A percentile compares a stretch with the other conserved stretches of the same genome.
These are phyloP conservation scores for Stereum hirsutum DNA, from an alignment of 1,284 basidiomycete genomes.

Conservation along the genomic window DNA sequence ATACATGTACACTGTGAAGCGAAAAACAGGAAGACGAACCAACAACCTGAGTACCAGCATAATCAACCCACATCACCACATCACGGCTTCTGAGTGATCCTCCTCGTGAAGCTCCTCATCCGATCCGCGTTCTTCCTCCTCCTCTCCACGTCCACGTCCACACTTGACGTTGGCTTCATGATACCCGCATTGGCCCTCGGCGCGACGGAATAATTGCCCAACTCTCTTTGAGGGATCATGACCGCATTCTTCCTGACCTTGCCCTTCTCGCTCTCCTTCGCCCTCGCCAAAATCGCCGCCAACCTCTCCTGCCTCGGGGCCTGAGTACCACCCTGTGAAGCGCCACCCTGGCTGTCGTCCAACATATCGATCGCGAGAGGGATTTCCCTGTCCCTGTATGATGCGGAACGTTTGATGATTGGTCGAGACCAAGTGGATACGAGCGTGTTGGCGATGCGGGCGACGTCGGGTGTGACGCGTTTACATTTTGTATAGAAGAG, in stretches of 20 bases:
- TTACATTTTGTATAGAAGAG: slow-evolving; percentile 95
- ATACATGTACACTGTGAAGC: no score
- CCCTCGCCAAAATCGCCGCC: slow-evolving; percentile 61
- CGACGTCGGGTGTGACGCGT: slow-evolving; percentile 77
- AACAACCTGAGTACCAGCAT: no score
- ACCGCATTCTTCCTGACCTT: slow-evolving; percentile 69
- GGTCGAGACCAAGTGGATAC: slow-evolving; percentile 89
- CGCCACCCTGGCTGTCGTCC: slow-evolving; percentile 28
- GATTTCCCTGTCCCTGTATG: slow-evolving; percentile 69
- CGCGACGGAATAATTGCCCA: slow-evolving; percentile 69
- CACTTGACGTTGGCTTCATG: slow-evolving; percentile 38
- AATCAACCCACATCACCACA: not conserved
- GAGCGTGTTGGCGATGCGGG: slow-evolving; percentile 77
- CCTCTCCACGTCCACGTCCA: slow-evolving; percentile 62
- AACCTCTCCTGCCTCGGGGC: slow-evolving; percentile 43
- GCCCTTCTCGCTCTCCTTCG: slow-evolving; percentile 57
- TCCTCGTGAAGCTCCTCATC: slow-evolving; percentile 49
- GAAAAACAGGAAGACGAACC: no score
- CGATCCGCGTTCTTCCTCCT: slow-evolving; percentile 65
- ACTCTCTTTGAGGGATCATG: slow-evolving; percentile 60
- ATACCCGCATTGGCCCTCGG: slow-evolving; percentile 46
- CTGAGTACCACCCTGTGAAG: no score
- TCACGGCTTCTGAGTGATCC: slow-evolving; percentile 16
- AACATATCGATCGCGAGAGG: slow-evolving; percentile 35
- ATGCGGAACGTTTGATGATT: slow-evolving; percentile 86